Base-by-base conservation (phyloP, 495 filamentous ascomycete species). In the Podospora tetraspora region DNA sequence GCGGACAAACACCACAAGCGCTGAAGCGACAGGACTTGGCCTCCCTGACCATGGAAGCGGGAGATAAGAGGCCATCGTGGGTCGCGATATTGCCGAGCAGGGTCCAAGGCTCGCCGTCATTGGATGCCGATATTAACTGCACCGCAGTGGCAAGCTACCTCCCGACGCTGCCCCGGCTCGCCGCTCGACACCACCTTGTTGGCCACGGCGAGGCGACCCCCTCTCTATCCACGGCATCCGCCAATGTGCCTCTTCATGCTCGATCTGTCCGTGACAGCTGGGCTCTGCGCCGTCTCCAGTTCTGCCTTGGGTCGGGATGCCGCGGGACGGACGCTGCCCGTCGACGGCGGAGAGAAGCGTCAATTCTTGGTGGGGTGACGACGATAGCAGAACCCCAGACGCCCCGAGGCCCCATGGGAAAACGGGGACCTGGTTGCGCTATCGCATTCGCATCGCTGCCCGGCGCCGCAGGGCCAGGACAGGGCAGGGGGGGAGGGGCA, bases 1-100 rank as follows among this genome's bases (percentile, higher is more conserved):
- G 13, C 29, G 34, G 19, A 13, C 23, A 19, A 27, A 43, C 37
- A 23, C 57, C 57, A 59, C 21, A 59, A 10, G n/a, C n/a, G n/a
- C n/a, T n/a, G n/a, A n/a, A n/a, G 12, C n/a, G 57, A 59, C 21
- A 1, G 8, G 24, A 22, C 8, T 2, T 30, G 8, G 29, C 1
- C 29, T 10, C 29, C 3, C 32, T 34, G 32, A 43, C 3, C 24
- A n/a, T n/a, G n/a, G n/a, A 37, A 63, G 64, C 57, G 29, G 67
- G 66, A 63, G 72, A 74, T 74, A 74, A 74, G 72, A 69, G 66
- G 57, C 43, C 63, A 58, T 64, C 68, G 67, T 66, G 67, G 67
- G 64, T 64, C 64, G 25, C 57, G 69, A 70, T 70, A 72, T 68
- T 68, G 65, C 67, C 57, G 64, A 52, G 34, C 68, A 68, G 52